Conservation (phyloP, 768 basidiomycete genomes). For the Leccinum longicurvipes region DNA sequence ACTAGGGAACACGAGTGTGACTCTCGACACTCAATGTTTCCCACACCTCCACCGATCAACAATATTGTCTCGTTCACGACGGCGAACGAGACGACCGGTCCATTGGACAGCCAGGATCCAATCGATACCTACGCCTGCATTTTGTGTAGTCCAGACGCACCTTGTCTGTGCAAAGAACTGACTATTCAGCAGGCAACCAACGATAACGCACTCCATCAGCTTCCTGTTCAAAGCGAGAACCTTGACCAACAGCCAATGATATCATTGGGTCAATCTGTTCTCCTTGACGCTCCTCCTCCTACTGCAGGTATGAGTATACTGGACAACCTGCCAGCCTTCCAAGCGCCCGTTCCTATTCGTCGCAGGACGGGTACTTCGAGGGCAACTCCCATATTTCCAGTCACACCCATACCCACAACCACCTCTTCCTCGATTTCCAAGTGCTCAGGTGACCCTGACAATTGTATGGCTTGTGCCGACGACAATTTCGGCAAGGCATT, state of each 20-base stretch:
- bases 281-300: constrained; percentile 22
- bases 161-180: constrained; percentile 78
- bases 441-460: constrained; percentile 85
- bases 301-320: constrained; percentile 52
- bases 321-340: constrained; percentile 75
- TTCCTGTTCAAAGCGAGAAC: constrained; percentile 12
- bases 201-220: constrained; percentile 9
- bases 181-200: constrained; percentile 44
- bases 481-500: constrained; percentile 88
- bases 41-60: constrained; percentile 28
- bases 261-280: constrained; percentile 27
- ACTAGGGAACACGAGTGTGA: constrained; percentile 27
- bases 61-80: constrained; percentile 38
- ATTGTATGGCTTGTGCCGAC: constrained; percentile 81
- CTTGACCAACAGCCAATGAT: constrained; percentile 11
- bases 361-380: constrained; percentile 42
- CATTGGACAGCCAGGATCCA: constrained; percentile 34
- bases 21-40: constrained; percentile 28
- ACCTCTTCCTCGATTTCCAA: constrained; percentile 30
- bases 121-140: constrained; percentile 51
- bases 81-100: constrained; percentile 25
- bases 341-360: constrained; percentile 79
- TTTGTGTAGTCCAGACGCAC: constrained; percentile 65
- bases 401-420: constrained; percentile 35
- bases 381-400: constrained; percentile 53